Percentiles rank a stretch among this genome's conserved stretches.
phyloP scores from a whole-genome alignment of 345 rosid species.

The Turnera subulata region DNA sequence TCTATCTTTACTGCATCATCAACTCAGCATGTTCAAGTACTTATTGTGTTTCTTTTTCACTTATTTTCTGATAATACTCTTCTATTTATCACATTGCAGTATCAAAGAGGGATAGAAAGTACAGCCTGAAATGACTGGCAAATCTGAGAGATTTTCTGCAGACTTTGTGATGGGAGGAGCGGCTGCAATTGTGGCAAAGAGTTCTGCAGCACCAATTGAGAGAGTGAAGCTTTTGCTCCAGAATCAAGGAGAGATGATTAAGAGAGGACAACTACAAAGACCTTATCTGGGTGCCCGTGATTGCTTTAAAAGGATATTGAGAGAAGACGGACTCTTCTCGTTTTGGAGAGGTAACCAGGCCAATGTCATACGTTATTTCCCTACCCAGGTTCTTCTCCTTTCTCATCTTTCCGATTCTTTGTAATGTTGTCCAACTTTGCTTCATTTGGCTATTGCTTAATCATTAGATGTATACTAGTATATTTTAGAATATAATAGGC shows the following conservation, averaged over 20 bases:
- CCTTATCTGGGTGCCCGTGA: slow-evolving; percentile 63
- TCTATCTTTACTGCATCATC: too few relatives aligned
- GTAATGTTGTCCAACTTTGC: not conserved
- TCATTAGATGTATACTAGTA: too few relatives aligned
- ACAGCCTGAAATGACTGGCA: slow-evolving; percentile 13
- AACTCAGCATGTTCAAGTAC: too few relatives aligned
- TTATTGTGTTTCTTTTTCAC: too few relatives aligned
- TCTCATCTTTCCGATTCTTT: not conserved
- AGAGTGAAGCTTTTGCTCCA: slow-evolving; percentile 91
- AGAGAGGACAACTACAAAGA: slow-evolving; percentile 58
- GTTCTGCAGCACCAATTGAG: slow-evolving; percentile 86
- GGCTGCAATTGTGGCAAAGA: slow-evolving; percentile 72
- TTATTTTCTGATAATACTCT: too few relatives aligned
- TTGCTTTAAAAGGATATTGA: slow-evolving; percentile 68
- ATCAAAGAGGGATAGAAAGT: too few relatives aligned
- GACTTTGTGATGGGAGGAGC: slow-evolving; percentile 81
- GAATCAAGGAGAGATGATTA: slow-evolving; percentile 90
- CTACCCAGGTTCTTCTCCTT: slow-evolving; percentile 63
- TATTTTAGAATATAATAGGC: not conserved
- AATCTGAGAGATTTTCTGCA: slow-evolving; percentile 59
- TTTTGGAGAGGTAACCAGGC: slow-evolving; percentile 98
- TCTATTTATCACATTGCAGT: too few relatives aligned
- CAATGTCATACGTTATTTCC: slow-evolving; percentile 82
- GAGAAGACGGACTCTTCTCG: slow-evolving; percentile 76
- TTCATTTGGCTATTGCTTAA: not conserved